These are phyloP conservation scores for Marsdenia floribunda DNA, from an alignment of 257 asterid genomes.

Conservation along the genomic window DNA sequence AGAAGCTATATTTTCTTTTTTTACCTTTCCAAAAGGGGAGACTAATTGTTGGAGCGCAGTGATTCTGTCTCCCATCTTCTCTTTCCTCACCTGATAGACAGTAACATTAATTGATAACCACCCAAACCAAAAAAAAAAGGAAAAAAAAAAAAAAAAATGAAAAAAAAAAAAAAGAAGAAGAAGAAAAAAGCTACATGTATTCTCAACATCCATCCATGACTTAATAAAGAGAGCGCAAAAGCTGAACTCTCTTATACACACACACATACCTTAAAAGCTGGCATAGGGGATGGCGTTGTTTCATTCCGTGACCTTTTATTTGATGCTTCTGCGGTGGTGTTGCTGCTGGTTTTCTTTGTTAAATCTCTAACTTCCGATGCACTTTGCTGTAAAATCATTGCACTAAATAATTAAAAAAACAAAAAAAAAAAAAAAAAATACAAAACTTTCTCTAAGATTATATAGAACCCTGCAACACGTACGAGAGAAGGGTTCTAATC, in stretches of 20 bases:
- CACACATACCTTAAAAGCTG: conserved; percentile 66
- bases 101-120: neutral
- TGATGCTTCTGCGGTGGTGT: conserved; percentile 28
- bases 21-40: conserved; percentile 92
- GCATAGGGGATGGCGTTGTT: conserved; percentile 50
- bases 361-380: conserved; percentile 30
- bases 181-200: conserved; percentile 5
- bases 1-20: conserved; percentile 12
- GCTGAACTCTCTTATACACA: conserved; percentile 12
- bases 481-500: neutral
- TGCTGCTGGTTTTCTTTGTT: conserved; percentile 34
- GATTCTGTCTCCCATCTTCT: conserved; percentile 95
- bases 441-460: neutral
- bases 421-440: neutral
- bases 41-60: conserved; percentile 86
- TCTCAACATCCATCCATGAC: neutral
- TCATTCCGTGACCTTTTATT: conserved; percentile 60
- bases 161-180: neutral
- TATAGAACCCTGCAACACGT: neutral
- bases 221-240: conserved; percentile 13
- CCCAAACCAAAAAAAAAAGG: conserved; percentile 9
- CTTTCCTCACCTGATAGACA: conserved; percentile 69
- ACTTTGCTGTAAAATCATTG: conserved; percentile 22
- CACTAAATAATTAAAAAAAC: neutral
- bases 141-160: conserved; percentile 10